Base-by-base conservation (phyloP, 345 rosid species). In the Camelina neglecta region DNA sequence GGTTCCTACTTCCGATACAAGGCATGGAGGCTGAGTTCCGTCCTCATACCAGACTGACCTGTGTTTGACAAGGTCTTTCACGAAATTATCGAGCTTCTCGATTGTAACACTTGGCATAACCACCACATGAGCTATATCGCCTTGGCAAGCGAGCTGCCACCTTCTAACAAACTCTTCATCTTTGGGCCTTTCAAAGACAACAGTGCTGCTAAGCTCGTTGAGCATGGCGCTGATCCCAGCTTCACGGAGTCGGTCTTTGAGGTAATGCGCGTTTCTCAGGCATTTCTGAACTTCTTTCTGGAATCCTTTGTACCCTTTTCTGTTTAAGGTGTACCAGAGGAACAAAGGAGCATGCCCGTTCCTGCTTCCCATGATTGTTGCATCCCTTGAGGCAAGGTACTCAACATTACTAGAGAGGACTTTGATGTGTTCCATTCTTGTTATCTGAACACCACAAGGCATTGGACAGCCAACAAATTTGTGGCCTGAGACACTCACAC, bases 341-440 rank as follows among this genome's bases (percentile, higher is more conserved):
- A 95, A 95, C 75, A 95, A 75, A 63, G 97, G 99, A 3, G 99
- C 99, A 38, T 95, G 97, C 6, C 97, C 97, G n/a, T 95, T 95
- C 16, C 99, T 79, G 75, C 97, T 90, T 50, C 99, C 99, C 99
- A 95, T 95, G 77, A 94, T 94, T 24, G 97, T 94, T n/a, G 99
- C 99, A 76, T 92, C 97, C 81, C 97, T 85, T 41, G 97, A 94
- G 63, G 97, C 97, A 3, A 92, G 93, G 78, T 92, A 94, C 84
- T 94, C 97, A 0, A 94, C 93, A 49, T 92, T 94, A 33, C 82
- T 92, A 0, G 97, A 92, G 41, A 94, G 92, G 53, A 70, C 92
- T 79, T 90, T 92, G 67, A 94, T 84, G 77, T 92, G 91, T 67
- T 85, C 83, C 91, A 92, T 76, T 74, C 98, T 87, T 9, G 97